Evolutionary conservation across 2,329 filamentous ascomycete species (phyloP), one percentile per base, ranked within the genome.

Genomic region (Colletotrichum lindemuthianum): DNA sequence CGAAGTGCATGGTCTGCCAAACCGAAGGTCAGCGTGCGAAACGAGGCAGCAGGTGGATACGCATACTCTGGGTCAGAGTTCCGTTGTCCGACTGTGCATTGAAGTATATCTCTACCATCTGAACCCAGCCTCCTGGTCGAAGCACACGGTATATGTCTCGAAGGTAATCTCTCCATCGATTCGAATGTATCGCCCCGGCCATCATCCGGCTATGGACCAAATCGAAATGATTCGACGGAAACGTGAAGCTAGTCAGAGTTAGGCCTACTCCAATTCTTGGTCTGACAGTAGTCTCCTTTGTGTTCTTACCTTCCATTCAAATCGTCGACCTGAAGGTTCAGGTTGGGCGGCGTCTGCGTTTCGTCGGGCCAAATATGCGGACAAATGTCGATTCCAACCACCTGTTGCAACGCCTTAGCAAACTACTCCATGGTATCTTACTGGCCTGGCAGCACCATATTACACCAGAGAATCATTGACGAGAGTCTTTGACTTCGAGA

Each of bases 71-170:
- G 10, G 87, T 89, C 70, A 96, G 79, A n/a, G 87, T 88, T 6
- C 93, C 93, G 71, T 92, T 96, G 70, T 95, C 88, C 1, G 92
- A 97, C 75, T 97, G 94, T 33, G 92, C 88, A 68, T 93, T 92
- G 75, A 90, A 90, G 72, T 96, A 93, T 70, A 94, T 86, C 73
- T 97, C 94, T n/a, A 92, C 86, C 84, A 97, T 89, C 73, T 97
- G 93, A 64, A 91, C 85, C 92, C 93, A 97, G 1, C 94, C 93
- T 2, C 89, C 90, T 6, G 88, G 90, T 54, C 87, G 90, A 67
- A 94, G 79, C 9, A 93, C 84, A 24, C 87, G 84, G 68, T 87
- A 86, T 65, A 97, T 91, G 70, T 97, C 94, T 69, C 83, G 81
- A 68, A 97, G 77, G 76, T 96, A 97, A 37, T 84, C 83, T 59